Evolutionary conservation across 371 early-diverging fungal species (phyloP).

Genomic region (Chytridium lagenaria): DNA sequence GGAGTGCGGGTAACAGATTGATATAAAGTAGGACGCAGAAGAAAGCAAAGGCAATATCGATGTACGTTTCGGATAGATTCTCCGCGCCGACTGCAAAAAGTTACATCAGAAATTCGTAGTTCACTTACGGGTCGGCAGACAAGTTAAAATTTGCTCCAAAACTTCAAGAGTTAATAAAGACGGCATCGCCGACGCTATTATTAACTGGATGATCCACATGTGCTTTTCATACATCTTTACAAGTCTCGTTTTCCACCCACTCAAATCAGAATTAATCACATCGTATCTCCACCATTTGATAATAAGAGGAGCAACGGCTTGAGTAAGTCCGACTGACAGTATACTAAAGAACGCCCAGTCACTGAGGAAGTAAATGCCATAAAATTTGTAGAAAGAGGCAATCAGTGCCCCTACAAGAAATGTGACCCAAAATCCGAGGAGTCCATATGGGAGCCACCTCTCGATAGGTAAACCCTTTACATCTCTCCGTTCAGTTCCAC

Average conservation of each 20-base stretch:
- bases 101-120: slow-evolving; percentile 16
- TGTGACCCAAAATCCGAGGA: slow-evolving; percentile 41
- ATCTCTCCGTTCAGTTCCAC: not conserved
- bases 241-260: slow-evolving; percentile 22
- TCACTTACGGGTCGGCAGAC: slow-evolving; percentile 34
- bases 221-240: slow-evolving; percentile 33
- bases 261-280: not conserved
- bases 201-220: slow-evolving; percentile 32
- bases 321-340: slow-evolving; percentile 35
- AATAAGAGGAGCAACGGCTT: slow-evolving; percentile 22
- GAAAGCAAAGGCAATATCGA: slow-evolving; percentile 33
- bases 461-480: slow-evolving; percentile 37
- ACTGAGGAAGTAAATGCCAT: slow-evolving; percentile 27
- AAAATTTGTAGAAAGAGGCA: not conserved
- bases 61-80: slow-evolving; percentile 25
- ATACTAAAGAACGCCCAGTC: slow-evolving; percentile 35
- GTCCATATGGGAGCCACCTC: slow-evolving; percentile 45
- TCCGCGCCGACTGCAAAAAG: slow-evolving; percentile 22
- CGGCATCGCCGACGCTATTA: slow-evolving; percentile 19
- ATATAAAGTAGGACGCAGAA: slow-evolving; percentile 31
- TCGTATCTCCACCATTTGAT: slow-evolving; percentile 36
- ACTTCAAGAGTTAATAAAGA: slow-evolving; percentile 26
- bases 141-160: slow-evolving; percentile 25
- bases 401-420: slow-evolving; percentile 22
- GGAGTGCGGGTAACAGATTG: slow-evolving; percentile 36